These are phyloP conservation scores for Mycena vulgaris DNA, from an alignment of 768 basidiomycete species.

Conservation along the genomic window DNA sequence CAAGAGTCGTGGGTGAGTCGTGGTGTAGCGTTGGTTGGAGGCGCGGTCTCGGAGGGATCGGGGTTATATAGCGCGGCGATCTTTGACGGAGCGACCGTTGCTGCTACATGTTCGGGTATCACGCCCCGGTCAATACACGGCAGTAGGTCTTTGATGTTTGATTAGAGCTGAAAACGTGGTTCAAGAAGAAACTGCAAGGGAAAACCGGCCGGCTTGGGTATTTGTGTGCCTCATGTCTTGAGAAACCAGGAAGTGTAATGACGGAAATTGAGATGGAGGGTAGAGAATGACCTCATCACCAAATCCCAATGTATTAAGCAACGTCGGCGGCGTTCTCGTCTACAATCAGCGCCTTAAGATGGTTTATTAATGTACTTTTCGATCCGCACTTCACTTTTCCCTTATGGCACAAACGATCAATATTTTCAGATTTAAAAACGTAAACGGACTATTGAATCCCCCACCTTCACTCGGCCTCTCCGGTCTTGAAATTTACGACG, in stretches of 20 bases:
- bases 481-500: constrained; percentile 65
- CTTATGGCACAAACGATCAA: neutral
- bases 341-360: neutral
- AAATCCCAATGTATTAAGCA: too few relatives aligned
- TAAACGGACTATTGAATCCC: too few relatives aligned
- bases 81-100: neutral
- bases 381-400: neutral
- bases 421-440: neutral
- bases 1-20: neutral
- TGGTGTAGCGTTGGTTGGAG: neutral
- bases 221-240: too few relatives aligned
- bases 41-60: neutral
- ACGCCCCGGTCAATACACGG: too few relatives aligned
- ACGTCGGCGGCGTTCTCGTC: neutral
- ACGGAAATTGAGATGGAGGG: too few relatives aligned
- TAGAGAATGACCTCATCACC: too few relatives aligned
- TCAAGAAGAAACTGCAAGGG: too few relatives aligned
- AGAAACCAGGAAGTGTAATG: too few relatives aligned
- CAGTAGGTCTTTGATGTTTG: too few relatives aligned
- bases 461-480: constrained; percentile 5
- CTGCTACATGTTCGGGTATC: too few relatives aligned
- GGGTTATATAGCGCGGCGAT: neutral
- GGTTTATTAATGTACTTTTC: neutral
- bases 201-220: too few relatives aligned
- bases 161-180: too few relatives aligned